Base-by-base conservation (phyloP, 441 rosid genomes). In the Eutrema salsugineum region DNA sequence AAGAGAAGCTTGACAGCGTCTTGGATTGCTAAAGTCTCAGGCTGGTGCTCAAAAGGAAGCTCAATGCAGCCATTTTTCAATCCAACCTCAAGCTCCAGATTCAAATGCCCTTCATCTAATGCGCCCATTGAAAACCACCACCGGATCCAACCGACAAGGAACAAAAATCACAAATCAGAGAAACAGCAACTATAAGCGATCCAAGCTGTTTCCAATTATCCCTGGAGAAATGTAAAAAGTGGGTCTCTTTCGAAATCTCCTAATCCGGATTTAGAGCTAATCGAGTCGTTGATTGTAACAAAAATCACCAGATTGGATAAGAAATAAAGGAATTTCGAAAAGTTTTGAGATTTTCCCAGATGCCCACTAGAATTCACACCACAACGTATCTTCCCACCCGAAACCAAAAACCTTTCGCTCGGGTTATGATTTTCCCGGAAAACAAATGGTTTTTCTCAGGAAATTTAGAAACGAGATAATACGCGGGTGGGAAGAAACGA, bases 1-100 rank as follows among this genome's bases (percentile, higher is more conserved):
- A 96, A 71, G 59, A 96, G 87, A 74, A 86, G 84, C 77, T 83
- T 86, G 11, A 96, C 97, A 54, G 98, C 97, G 63, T 88, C 91
- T 77, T 86, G 78, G 74, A 95, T 95, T 10, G 87, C 88, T 44
- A 78, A 46, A 67, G 85, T 85, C 71, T 91, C 90, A 1, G 91
- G 82, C 63, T 83, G 85, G 15, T 66, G 73, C 78, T 86, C 89
- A 11, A 82, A 80, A 48, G 81, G 81, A 69, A 81, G 83, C 70
- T 82, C 88, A 75, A 61, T 49, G 76, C 79, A 53, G 44, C 78
- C 81, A 42, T 80, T 73, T 67, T 86, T 83, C 78, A 86, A 73
- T 73, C 86, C 93, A 64, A 79, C 81, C 58, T 84, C 87, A 55
- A 90, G 82, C 70, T 83, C 89, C 69, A 56, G 80, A 68, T 80